Evolutionary conservation across 805 yeast species (phyloP).

Genomic region (Pichia ethanolica): DNA sequence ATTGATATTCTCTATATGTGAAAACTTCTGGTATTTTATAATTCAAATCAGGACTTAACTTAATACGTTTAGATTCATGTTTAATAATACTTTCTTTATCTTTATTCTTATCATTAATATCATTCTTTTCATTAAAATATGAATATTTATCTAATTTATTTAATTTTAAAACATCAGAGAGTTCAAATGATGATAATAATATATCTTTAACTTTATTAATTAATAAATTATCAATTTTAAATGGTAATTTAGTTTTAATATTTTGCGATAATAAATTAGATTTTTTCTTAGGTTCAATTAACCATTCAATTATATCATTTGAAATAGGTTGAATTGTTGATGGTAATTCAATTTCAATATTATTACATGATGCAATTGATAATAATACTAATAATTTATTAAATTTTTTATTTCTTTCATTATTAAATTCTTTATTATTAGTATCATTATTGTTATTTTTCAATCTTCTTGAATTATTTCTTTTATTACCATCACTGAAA

Average conservation of each 20-base stretch:
- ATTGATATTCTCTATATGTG: constrained; percentile 26
- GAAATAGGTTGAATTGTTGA: constrained; percentile 13
- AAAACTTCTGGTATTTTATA: constrained; percentile 8
- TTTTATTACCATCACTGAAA: not conserved
- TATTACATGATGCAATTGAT: constrained; percentile 14
- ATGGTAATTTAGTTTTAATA: constrained; percentile 10
- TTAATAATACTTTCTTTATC: not conserved
- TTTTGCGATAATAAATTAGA: constrained; percentile 17
- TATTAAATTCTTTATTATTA: not conserved
- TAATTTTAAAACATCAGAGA: not conserved
- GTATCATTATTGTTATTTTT: not conserved
- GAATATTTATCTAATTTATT: constrained; percentile 10
- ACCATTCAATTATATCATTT: constrained; percentile 26
- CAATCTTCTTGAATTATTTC: not conserved
- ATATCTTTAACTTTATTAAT: constrained; percentile 15
- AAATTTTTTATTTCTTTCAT: constrained; percentile 6
- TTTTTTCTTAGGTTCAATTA: constrained; percentile 10
- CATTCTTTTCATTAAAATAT: constrained; percentile 12
- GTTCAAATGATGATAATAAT: constrained; percentile 11
- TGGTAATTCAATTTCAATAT: constrained; percentile 6
- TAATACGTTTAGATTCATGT: not conserved
- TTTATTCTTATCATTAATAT: not conserved
- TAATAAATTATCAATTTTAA: constrained; percentile 7
- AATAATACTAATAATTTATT: constrained; percentile 15
- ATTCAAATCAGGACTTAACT: not conserved